Conservation (phyloP, 2,329 filamentous ascomycete genomes). For the Colletotrichum navitas region DNA sequence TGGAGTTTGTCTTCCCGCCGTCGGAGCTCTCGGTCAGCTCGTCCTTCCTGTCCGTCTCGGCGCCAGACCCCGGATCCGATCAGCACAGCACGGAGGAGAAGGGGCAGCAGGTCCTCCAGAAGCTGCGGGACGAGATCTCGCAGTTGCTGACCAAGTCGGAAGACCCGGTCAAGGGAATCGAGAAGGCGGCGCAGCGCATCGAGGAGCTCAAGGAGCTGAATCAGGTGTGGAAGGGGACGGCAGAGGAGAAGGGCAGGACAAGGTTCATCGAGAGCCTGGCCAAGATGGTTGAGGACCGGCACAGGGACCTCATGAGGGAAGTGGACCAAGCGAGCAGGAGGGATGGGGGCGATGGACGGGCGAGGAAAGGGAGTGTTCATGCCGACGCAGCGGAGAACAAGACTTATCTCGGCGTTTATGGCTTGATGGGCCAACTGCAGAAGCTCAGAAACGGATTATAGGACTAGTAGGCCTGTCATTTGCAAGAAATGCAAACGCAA, state of each 20-base stretch:
- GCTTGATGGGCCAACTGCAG: conserved; percentile 73
- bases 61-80: conserved; percentile 74
- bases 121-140: conserved; percentile 78
- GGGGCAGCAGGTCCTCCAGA: conserved; percentile 82
- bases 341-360: conserved; percentile 49
- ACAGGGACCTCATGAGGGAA: conserved; percentile 66
- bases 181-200: conserved; percentile 79
- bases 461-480: conserved; percentile 21
- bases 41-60: conserved; percentile 90
- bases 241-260: conserved; percentile 87
- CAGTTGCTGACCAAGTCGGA: conserved; percentile 70
- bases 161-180: conserved; percentile 75
- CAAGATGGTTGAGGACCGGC: conserved; percentile 84
- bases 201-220: conserved; percentile 82
- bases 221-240: conserved; percentile 93
- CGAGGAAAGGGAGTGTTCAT: conserved; percentile 52
- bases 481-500: not conserved
- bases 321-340: conserved; percentile 59
- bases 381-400: conserved; percentile 55
- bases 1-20: conserved; percentile 93
- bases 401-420: conserved; percentile 64
- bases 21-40: conserved; percentile 87
- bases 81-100: conserved; percentile 84
- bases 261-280: conserved; percentile 86
- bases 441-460: conserved; percentile 68